Evolutionary conservation across 768 basidiomycete genomes (phyloP), one percentile per base, ranked within the genome.

Genomic region (Dendrothele bispora): DNA sequence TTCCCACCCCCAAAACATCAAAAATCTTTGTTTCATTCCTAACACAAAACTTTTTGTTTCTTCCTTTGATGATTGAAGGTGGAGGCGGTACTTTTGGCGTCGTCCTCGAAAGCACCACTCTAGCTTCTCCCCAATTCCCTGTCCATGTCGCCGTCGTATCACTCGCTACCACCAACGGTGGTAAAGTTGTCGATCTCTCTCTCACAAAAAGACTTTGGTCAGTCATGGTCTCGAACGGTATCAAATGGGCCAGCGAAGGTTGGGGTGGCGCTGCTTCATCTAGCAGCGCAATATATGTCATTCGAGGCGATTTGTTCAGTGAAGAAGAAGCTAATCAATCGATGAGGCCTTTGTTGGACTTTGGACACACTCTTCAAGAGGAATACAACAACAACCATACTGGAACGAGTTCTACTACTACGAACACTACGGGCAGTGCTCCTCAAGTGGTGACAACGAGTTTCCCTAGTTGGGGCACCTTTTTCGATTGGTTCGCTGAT

Each of bases 31-130:
- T 21, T 28, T 12, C 7, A 24, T 27, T 20, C 2, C 12, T 21
- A 8, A 24, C 8, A 15, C 12, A 24, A 21, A 10, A 28, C 29
- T 17, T 15, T 7, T 20, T 35, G 11, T 27, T 22, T 7, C 10
- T 3, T 28, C 30, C n/a, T 7, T 20, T 5, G 3, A 46, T 5
- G 18, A 37, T n/a, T 46, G 44, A 14, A 71, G 69, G 69, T 28
- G 74, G 74, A 10, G 74, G 74, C n/a, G 72, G 73, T 0, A 76
- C 74, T 7, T 76, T 74, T 43, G 74, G 73, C 18, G 71, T 75
- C 29, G 74, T 76, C 14, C 58, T 72, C 5, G 67, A 53, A 38
- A 53, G 47, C 36, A 59, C 60, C n/a, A 42, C 49, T 2, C 55
- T 53, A 14, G 60, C 56, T 22, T 58, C 59, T 20, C 59, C 59